Conservation (phyloP, 805 yeast genomes). For the Grigorovia transvaalensis region DNA sequence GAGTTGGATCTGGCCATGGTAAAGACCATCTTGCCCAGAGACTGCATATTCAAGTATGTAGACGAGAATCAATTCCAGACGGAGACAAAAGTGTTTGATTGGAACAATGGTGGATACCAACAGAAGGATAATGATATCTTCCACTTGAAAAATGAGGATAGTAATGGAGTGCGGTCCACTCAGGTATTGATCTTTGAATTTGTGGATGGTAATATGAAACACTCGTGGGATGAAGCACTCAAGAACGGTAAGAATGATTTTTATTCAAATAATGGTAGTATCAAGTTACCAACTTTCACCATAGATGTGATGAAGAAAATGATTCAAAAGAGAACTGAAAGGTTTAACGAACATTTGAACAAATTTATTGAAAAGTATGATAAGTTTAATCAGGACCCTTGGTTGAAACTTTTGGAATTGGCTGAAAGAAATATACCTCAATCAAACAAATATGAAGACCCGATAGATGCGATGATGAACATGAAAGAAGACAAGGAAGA, state of each 20-base stretch:
- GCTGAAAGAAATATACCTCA: slow-evolving; percentile 38
- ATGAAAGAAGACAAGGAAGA: slow-evolving; percentile 19
- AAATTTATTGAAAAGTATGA: slow-evolving; percentile 28
- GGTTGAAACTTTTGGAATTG: slow-evolving; percentile 29
- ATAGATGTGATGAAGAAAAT: slow-evolving; percentile 49
- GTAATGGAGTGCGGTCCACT: slow-evolving; percentile 28
- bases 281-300: slow-evolving; percentile 41
- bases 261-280: slow-evolving; percentile 25
- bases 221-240: slow-evolving; percentile 33
- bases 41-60: slow-evolving; percentile 60
- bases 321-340: slow-evolving; percentile 46
- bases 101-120: slow-evolving; percentile 38
- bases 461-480: slow-evolving; percentile 46
- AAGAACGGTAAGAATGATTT: slow-evolving; percentile 7
- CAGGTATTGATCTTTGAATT: slow-evolving; percentile 69
- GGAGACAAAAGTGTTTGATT: slow-evolving; percentile 30
- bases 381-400: slow-evolving; percentile 31
- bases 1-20: slow-evolving; percentile 55
- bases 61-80: slow-evolving; percentile 58
- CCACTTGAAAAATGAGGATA: slow-evolving; percentile 34
- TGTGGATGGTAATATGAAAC: slow-evolving; percentile 50
- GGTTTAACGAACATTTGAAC: slow-evolving; percentile 36
- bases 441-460: slow-evolving; percentile 43
- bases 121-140: slow-evolving; percentile 47
- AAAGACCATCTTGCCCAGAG: slow-evolving; percentile 52